These are phyloP conservation scores for Nigrospora osmanthi DNA, from an alignment of 2,329 filamentous ascomycete species.

Conservation along the genomic window DNA sequence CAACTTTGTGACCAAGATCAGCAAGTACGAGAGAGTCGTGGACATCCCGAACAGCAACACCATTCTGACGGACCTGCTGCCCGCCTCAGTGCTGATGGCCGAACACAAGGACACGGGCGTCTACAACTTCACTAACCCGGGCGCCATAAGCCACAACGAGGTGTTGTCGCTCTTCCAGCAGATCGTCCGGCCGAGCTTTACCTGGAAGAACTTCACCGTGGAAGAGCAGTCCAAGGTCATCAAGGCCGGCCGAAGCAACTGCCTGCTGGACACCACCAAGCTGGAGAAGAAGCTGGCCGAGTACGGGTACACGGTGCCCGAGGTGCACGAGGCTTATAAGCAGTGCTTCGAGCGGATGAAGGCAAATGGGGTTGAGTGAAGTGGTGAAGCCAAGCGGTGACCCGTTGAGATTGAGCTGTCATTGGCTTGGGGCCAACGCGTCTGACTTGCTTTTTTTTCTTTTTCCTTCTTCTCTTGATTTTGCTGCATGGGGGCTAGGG, in stretches of 20 bases:
- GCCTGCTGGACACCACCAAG: conserved; percentile 55
- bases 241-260: conserved; percentile 61
- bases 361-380: conserved; percentile 41
- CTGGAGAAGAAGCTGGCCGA: conserved; percentile 50
- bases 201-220: conserved; percentile 58
- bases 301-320: conserved; percentile 50
- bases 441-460: too few species aligned
- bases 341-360: conserved; percentile 58
- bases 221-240: conserved; percentile 61
- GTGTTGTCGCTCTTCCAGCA: conserved; percentile 55
- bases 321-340: conserved; percentile 55
- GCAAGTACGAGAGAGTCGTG: conserved; percentile 56
- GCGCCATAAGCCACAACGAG: conserved; percentile 64
- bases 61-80: conserved; percentile 56
- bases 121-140: conserved; percentile 66
- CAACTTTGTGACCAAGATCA: conserved; percentile 64
- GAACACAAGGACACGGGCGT: conserved; percentile 55
- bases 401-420: too few species aligned
- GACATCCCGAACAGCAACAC: conserved; percentile 64
- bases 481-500: too few species aligned
- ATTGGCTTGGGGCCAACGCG: too few species aligned
- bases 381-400: too few species aligned
- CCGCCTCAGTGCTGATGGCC: conserved; percentile 50
- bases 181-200: conserved; percentile 51
- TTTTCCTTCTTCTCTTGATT: too few species aligned